These are phyloP conservation scores for Sonneratia alba DNA, from an alignment of 345 rosid genomes.

Conservation along the genomic window DNA sequence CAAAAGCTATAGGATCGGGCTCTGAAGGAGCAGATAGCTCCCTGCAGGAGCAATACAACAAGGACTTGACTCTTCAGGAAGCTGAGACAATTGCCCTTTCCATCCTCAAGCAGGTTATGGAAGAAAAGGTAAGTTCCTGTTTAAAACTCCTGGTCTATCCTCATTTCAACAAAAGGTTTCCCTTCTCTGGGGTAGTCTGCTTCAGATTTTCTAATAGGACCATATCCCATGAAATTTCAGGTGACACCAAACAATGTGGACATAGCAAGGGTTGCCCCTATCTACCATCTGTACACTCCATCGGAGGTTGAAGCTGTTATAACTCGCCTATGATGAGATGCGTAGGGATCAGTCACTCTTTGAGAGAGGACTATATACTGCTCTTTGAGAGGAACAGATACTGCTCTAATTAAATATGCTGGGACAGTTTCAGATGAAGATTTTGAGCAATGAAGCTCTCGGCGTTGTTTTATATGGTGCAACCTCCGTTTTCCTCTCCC, in stretches of 20 bases:
- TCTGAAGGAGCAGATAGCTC: conserved; percentile 98
- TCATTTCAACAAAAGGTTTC: not conserved
- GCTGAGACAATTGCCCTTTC: conserved; percentile 88
- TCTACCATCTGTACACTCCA: conserved; percentile 83
- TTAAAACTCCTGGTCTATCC: not conserved
- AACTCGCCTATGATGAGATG: conserved; percentile 48
- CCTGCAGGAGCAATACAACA: conserved; percentile 91
- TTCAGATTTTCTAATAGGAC: not conserved
- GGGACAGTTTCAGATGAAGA: too few species aligned
- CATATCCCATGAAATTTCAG: conserved; percentile 26
- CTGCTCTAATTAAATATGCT: too few species aligned
- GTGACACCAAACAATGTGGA: conserved; percentile 94
- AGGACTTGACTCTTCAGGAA: conserved; percentile 74
- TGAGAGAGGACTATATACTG: not conserved
- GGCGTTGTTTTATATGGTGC: too few species aligned
- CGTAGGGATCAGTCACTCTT: not conserved
- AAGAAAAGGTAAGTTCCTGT: conserved; percentile 56
- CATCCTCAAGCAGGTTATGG: conserved; percentile 97
- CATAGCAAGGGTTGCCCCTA: conserved; percentile 80
- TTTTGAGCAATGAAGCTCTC: too few species aligned
- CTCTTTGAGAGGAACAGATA: not conserved
- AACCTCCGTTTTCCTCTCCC: too few species aligned
- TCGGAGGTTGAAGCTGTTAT: conserved; percentile 91
- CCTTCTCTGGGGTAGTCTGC: not conserved
- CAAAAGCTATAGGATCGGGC: conserved; percentile 97